Evolutionary conservation across 805 yeast species (phyloP).

Genomic region (Kockiozyma suomiensis): DNA sequence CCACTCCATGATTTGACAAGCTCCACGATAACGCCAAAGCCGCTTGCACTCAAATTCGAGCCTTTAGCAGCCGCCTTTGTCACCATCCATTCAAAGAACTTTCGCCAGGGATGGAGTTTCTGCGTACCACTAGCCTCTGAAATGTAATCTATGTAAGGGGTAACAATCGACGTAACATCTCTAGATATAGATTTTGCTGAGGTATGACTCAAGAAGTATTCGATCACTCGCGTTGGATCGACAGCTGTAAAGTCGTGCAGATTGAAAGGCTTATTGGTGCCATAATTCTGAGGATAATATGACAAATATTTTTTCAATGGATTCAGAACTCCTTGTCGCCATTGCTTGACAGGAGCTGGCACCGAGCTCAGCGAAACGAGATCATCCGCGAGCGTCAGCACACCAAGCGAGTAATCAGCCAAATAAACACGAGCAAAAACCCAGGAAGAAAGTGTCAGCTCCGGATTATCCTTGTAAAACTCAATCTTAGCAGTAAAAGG

Average conservation of each 20-base stretch:
- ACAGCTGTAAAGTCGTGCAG: slow-evolving; percentile 24
- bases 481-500: not conserved
- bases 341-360: slow-evolving; percentile 31
- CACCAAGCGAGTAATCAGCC: slow-evolving; percentile 35
- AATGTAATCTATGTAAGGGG: slow-evolving; percentile 40
- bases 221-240: slow-evolving; percentile 34
- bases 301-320: slow-evolving; percentile 37
- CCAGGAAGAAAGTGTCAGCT: slow-evolving; percentile 34
- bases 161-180: slow-evolving; percentile 36
- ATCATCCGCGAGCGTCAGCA: slow-evolving; percentile 30
- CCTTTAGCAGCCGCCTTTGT: not conserved
- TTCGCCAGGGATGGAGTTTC: slow-evolving; percentile 26
- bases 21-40: slow-evolving; percentile 12
- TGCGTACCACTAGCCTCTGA: slow-evolving; percentile 18
- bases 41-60: not conserved
- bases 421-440: slow-evolving; percentile 37
- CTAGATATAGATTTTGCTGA: slow-evolving; percentile 29
- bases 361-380: slow-evolving; percentile 13
- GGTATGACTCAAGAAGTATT: slow-evolving; percentile 29
- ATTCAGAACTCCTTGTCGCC: slow-evolving; percentile 41
- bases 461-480: slow-evolving; percentile 35
- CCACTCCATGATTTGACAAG: slow-evolving; percentile 23
- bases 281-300: slow-evolving; percentile 9
- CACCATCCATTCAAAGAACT: slow-evolving; percentile 24
- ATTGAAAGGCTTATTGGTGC: slow-evolving; percentile 11